A percentile compares a stretch with the other conserved stretches of the same genome.
These are phyloP conservation scores for Theileria orientalis DNA, from an alignment of 169 alveolate genomes.

Conservation along the genomic window DNA sequence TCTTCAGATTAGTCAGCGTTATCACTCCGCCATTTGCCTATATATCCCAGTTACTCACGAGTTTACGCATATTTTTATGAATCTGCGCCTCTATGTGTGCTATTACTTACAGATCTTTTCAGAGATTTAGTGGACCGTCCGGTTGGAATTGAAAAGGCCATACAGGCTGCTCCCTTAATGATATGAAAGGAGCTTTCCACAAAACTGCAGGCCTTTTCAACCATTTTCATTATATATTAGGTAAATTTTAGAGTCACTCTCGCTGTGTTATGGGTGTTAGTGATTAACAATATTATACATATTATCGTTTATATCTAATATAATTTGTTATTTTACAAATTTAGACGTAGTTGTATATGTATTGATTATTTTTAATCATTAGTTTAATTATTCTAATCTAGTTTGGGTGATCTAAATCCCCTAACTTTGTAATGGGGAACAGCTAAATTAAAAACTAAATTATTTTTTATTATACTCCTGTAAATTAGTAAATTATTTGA, in stretches of 20 bases:
- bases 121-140: conserved; percentile 75
- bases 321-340: too few relatives aligned
- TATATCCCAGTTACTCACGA: background rate
- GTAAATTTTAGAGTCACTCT: background rate
- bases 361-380: too few relatives aligned
- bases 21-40: conserved; percentile 40
- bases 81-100: background rate
- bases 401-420: too few relatives aligned
- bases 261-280: too few relatives aligned
- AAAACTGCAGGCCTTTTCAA: conserved; percentile 50
- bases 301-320: too few relatives aligned
- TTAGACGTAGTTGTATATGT: too few relatives aligned
- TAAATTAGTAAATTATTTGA: too few relatives aligned
- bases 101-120: conserved; percentile 46
- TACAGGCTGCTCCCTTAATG: conserved; percentile 79
- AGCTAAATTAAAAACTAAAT: too few relatives aligned
- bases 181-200: conserved; percentile 78
- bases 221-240: conserved; percentile 35
- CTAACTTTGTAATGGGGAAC: too few relatives aligned
- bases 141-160: conserved; percentile 76
- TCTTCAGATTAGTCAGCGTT: conserved; percentile 37
- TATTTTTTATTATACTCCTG: too few relatives aligned
- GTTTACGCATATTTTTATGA: background rate
- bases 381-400: too few relatives aligned
- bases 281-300: too few relatives aligned